phyloP scores from a whole-genome alignment of 192 early-diverging fungal genomes.

The Jimgerdemannia lactiflua region DNA sequence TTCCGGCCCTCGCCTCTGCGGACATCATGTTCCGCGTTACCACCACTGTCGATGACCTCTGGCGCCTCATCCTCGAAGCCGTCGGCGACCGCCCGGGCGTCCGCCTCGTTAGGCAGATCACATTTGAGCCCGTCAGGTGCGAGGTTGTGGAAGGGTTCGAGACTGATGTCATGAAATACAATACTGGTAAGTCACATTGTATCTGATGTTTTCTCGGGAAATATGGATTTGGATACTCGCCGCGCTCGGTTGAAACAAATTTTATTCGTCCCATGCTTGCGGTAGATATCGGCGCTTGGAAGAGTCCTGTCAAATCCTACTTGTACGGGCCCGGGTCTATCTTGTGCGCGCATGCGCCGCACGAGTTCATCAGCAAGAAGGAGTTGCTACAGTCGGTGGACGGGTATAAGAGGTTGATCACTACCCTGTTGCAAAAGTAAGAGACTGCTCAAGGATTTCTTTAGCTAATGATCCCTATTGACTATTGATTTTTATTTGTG shows the following conservation, averaged over 20 bases:
- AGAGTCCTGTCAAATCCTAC: slow-evolving; percentile 23
- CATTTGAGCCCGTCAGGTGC: slow-evolving; percentile 43
- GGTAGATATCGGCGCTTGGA: slow-evolving; percentile 29
- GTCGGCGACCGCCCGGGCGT: slow-evolving; percentile 28
- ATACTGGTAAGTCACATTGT: slow-evolving; percentile 8
- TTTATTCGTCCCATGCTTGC: no score
- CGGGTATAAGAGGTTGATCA: slow-evolving; percentile 28
- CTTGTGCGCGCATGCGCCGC: slow-evolving; percentile 29
- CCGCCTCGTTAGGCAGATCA: slow-evolving; percentile 19
- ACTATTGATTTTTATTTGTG: no score
- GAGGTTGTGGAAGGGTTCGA: slow-evolving; percentile 28
- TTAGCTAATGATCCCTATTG: no score
- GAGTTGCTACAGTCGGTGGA: slow-evolving; percentile 31
- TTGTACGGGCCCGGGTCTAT: slow-evolving; percentile 36
- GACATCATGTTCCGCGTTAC: slow-evolving; percentile 43
- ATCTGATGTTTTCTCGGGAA: no score
- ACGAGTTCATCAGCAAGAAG: slow-evolving; percentile 38
- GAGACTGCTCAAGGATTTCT: no score
- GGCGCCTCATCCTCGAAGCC: slow-evolving; percentile 25
- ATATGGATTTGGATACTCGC: no score
- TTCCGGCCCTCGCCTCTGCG: slow-evolving; percentile 34
- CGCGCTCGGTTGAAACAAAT: no score
- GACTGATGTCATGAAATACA: slow-evolving; percentile 35
- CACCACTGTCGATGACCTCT: slow-evolving; percentile 33
- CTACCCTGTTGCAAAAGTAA: background rate